Percentiles rank a stretch among this genome's conserved stretches.
Conservation (phyloP, 2,329 filamentous ascomycete genomes). For the Anisogramma anomala region DNA sequence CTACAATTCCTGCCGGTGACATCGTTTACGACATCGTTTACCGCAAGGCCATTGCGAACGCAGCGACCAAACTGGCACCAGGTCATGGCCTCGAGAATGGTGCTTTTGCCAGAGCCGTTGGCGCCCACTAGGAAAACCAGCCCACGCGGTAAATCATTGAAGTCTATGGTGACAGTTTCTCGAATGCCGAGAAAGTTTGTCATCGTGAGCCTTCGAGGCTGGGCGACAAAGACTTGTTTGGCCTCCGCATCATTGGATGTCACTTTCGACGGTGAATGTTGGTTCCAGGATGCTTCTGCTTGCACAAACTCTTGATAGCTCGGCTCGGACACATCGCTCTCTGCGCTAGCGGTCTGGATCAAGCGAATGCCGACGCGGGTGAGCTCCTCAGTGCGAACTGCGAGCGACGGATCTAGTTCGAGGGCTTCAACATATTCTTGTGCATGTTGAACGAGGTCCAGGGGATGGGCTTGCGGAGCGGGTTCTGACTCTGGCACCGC, state of each 20-base stretch:
- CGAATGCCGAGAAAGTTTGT: slow-evolving; percentile 25
- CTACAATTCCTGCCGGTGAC: slow-evolving; percentile 19
- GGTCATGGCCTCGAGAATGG: slow-evolving; percentile 23
- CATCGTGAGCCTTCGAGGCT: slow-evolving; percentile 19
- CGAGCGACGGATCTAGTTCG: slow-evolving; percentile 6
- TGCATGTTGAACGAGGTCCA: slow-evolving; percentile 6
- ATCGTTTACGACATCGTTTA: slow-evolving; percentile 24
- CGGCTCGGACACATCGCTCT: neutral
- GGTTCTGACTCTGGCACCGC: neutral
- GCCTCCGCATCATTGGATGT: neutral
- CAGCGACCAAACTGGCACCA: slow-evolving; percentile 26
- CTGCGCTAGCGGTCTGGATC: slow-evolving; percentile 3
- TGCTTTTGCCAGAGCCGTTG: slow-evolving; percentile 25
- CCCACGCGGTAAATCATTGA: slow-evolving; percentile 19
- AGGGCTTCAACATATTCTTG: slow-evolving; percentile 1
- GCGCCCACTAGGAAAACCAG: slow-evolving; percentile 21
- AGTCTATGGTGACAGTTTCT: slow-evolving; percentile 20
- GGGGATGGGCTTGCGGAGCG: neutral
- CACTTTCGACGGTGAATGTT: neutral
- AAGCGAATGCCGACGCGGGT: slow-evolving; percentile 6
- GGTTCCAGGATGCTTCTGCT: neutral
- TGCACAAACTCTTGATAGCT: neutral
- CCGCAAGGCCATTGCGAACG: slow-evolving; percentile 20
- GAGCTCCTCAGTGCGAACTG: slow-evolving; percentile 4
- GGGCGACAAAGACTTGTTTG: slow-evolving; percentile 19